Evolutionary conservation across 2,329 filamentous ascomycete genomes (phyloP).

Genomic region (Aspergillus pseudoviridinutans): DNA sequence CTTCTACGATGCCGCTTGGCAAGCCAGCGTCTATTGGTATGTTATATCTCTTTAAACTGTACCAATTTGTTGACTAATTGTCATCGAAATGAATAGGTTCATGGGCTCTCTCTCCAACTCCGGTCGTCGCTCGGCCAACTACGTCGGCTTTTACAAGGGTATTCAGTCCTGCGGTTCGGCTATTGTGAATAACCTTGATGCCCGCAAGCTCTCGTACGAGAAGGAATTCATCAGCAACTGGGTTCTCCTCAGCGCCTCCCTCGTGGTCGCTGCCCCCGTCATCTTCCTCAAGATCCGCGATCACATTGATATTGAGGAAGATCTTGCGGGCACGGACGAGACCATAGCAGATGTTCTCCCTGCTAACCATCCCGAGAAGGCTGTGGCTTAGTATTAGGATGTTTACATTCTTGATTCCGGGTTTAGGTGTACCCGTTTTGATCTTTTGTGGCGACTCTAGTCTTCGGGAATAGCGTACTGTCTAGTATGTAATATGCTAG

Average conservation of each 20-base stretch:
- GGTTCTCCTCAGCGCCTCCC: conserved; percentile 63
- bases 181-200: conserved; percentile 57
- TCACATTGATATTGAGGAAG: conserved; percentile 68
- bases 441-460: too few species aligned
- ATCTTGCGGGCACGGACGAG: conserved; percentile 78
- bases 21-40: conserved; percentile 82
- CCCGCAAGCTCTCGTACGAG: conserved; percentile 58
- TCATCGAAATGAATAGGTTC: conserved; percentile 50
- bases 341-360: conserved; percentile 64
- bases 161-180: conserved; percentile 79
- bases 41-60: conserved; percentile 14
- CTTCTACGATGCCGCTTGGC: conserved; percentile 82
- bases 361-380: conserved; percentile 9
- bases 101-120: conserved; percentile 93
- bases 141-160: conserved; percentile 82
- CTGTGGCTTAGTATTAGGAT: neutral
- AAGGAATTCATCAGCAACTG: conserved; percentile 69
- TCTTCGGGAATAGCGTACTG: too few species aligned
- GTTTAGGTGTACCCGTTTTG: too few species aligned
- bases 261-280: conserved; percentile 71
- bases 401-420: neutral
- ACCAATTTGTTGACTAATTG: neutral
- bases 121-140: conserved; percentile 81
- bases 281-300: conserved; percentile 74
- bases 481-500: too few species aligned